Evolutionary conservation across 108 stramenopile species (phyloP).

Genomic region (Discostella pseudostelligera): DNA sequence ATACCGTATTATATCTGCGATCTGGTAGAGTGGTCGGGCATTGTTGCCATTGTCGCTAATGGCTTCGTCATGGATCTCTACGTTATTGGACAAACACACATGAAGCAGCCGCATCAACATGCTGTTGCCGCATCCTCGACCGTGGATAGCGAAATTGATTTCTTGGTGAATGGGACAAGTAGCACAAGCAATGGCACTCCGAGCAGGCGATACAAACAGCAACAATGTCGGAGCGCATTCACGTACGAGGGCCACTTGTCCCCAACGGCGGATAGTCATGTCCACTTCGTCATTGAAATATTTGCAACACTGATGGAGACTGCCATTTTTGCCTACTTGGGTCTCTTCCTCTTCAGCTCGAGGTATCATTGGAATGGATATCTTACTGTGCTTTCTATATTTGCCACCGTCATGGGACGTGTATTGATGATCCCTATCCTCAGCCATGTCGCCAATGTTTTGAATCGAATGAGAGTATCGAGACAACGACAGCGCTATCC

Average conservation of each 20-base stretch:
- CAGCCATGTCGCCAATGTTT: conserved; percentile 63
- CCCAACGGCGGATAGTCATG: conserved; percentile 52
- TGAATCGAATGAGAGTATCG: conserved; percentile 55
- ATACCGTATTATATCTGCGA: conserved; percentile 69
- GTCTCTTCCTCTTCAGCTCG: conserved; percentile 81
- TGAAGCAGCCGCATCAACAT: conserved; percentile 11
- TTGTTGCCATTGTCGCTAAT: conserved; percentile 89
- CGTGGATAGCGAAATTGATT: conserved; percentile 49
- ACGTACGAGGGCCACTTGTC: conserved; percentile 68
- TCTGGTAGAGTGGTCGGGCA: conserved; percentile 84
- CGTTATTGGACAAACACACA: conserved; percentile 61
- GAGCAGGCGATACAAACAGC: conserved; percentile 6
- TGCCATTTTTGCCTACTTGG: conserved; percentile 89
- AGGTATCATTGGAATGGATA: conserved; percentile 77
- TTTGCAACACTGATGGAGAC: conserved; percentile 88
- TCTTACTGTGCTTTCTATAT: conserved; percentile 67
- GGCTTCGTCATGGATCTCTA: conserved; percentile 90
- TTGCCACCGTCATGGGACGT: conserved; percentile 69
- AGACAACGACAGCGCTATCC: conserved; percentile 22
- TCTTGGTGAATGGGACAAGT: conserved; percentile 44
- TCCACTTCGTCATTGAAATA: conserved; percentile 83
- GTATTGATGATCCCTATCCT: conserved; percentile 81
- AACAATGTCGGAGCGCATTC: conserved; percentile 33
- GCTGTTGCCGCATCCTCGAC: conserved; percentile 1
- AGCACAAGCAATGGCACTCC: conserved; percentile 14